phyloP scores from a whole-genome alignment of 176 grass and related monocot genomes.

The Zea luxurians region DNA sequence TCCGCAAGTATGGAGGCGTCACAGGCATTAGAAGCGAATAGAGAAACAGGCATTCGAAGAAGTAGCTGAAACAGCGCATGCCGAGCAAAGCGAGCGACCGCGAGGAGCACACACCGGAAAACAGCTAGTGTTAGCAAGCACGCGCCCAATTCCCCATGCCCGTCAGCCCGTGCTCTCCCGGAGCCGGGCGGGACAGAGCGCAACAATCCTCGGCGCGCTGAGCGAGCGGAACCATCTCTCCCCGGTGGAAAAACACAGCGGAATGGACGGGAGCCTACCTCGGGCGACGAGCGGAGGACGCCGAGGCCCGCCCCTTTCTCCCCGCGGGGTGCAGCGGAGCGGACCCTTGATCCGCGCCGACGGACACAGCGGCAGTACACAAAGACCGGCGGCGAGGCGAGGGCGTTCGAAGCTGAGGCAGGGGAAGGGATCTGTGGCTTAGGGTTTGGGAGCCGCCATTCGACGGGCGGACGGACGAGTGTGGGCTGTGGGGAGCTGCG shows the following conservation, averaged over 20 bases:
- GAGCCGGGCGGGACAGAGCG: background rate
- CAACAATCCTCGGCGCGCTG: background rate
- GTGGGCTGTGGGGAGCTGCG: background rate
- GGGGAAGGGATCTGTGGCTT: slow-evolving; percentile 30
- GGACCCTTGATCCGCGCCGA: background rate
- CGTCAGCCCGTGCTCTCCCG: background rate
- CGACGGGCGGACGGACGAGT: background rate
- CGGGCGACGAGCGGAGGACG: slow-evolving; percentile 8
- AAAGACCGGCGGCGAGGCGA: background rate
- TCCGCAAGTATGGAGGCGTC: background rate
- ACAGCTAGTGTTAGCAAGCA: slow-evolving; percentile 20
- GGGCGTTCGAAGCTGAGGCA: background rate
- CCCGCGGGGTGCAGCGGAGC: background rate
- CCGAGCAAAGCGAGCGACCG: background rate
- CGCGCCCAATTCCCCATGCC: background rate
- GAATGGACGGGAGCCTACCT: slow-evolving; percentile 26
- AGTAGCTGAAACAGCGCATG: background rate
- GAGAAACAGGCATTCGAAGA: slow-evolving; percentile 11
- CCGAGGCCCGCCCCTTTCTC: background rate
- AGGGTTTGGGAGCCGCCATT: slow-evolving; percentile 55
- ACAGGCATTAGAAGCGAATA: background rate
- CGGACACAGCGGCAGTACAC: background rate
- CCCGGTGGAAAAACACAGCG: background rate
- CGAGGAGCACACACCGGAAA: background rate
- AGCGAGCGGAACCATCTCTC: background rate